Base-by-base conservation (phyloP, 768 basidiomycete genomes). In the Plicaturopsis crispa region DNA sequence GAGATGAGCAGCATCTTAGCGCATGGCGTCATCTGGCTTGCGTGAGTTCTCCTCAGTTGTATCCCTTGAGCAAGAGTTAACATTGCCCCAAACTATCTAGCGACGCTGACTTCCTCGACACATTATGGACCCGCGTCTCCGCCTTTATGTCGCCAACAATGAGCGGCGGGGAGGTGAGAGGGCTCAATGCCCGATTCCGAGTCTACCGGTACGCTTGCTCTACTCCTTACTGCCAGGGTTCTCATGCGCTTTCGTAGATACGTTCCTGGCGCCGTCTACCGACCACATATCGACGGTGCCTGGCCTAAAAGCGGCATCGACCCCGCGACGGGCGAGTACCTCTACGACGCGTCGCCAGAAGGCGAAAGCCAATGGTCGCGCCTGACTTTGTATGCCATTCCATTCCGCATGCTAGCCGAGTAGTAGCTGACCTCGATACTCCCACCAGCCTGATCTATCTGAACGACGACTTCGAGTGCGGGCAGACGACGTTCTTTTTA, bases 401-500 rank as follows among this genome's bases (percentile, higher is more conserved):
- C 26, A 8, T 28, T 28, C 26, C 14, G n/a, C n/a, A n/a, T 28
- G 26, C 14, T 28, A 14, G 8, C 26, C 26, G 14, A 28, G 14
- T 28, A 8, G 8, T 28, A 28, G n/a, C 26, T 28, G 8, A 28
- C 14, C 26, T 28, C 8, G 10, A 28, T 28, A 28, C 26, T 8
- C 26, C 14, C n/a, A n/a, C 10, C 26, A 28, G 26, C 14, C 61
- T 73, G 38, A 68, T 75, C 37, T 75, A 71, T 48, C 61, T 71
- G 32, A 69, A 69, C 50, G 67, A 69, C 37, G 62, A 63, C 46
- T 71, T 76, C 39, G 54, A 57, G 24, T 59, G 59, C 21, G 74
- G 74, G 10, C 63, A 63, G 42, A 76, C 74, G 4, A 76, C 74
- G 3, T 76, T 73, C 55, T 76, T 74, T 56, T 51, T 74, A 5